These are phyloP conservation scores for Chamaecrista fasciculata DNA, from an alignment of 306 rosid genomes.

Conservation along the genomic window DNA sequence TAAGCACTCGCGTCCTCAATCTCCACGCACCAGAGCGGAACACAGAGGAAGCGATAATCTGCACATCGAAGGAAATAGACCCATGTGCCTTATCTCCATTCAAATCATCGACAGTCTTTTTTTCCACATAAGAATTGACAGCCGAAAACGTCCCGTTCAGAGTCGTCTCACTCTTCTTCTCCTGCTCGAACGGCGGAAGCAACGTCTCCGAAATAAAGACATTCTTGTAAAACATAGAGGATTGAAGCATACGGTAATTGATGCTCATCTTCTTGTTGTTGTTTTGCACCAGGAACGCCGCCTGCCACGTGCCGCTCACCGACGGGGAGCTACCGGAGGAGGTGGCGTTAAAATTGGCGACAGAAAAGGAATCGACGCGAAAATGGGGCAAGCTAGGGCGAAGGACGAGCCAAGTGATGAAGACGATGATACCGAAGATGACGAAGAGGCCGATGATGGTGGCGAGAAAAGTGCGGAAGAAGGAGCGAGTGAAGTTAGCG, in stretches of 20 bases:
- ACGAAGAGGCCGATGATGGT: conserved; percentile 56
- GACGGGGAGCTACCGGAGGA: conserved; percentile 38
- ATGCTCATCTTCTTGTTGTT: conserved; percentile 69
- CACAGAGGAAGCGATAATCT: conserved; percentile 46
- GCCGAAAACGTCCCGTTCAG: conserved; percentile 54
- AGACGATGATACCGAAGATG: conserved; percentile 42
- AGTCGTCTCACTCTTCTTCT: conserved; percentile 27
- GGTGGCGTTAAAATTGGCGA: conserved; percentile 53
- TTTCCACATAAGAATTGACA: conserved; percentile 26
- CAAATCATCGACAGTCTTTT: conserved; percentile 14
- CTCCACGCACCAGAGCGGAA: conserved; percentile 74
- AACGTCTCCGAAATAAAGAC: conserved; percentile 35
- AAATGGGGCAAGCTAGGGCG: conserved; percentile 74
- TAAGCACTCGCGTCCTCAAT: conserved; percentile 52
- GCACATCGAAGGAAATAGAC: conserved; percentile 47
- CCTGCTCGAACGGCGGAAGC: conserved; percentile 58
- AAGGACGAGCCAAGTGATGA: conserved; percentile 76
- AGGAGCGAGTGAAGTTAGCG: conserved; percentile 27
- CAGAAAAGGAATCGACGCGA: conserved; percentile 46
- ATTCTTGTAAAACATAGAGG: conserved; percentile 33
- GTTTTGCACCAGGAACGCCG: conserved; percentile 51
- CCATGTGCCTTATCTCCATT: conserved; percentile 38
- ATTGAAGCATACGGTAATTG: conserved; percentile 41
- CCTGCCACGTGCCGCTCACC: conserved; percentile 58
- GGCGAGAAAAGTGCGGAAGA: conserved; percentile 61